Evolutionary conservation across 2,329 filamentous ascomycete species (phyloP), one percentile per base, ranked within the genome.

Genomic region (Fusarium xylarioides): DNA sequence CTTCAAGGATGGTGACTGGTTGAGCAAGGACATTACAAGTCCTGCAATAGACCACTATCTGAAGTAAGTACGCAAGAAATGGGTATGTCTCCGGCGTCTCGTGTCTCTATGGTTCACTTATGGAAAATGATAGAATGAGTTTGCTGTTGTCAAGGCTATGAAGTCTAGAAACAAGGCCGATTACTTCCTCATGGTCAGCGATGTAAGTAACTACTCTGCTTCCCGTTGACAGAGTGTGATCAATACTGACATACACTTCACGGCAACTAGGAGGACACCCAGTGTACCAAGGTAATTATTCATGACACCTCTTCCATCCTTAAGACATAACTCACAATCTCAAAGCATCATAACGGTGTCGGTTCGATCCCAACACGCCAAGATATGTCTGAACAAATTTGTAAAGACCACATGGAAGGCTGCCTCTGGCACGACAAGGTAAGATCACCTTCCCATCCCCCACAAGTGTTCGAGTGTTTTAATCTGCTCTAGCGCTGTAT

Each of bases 271-370:
- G 43, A 44, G 19, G 43, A 44, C 11, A 44, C 43, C 9, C 16
- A 44, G 23, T 44, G 23, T 26, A 19, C 43, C 9, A 44, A 26
- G 43, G 43, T 26, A 14, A 44, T 0, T 12, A 44, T 12, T 3
- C 11, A 15, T 26, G 8, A 19, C 7, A 5, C 3, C 6, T 19
- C 4, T 1, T 14, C 7, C 4, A 19, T 19, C 12, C n/a, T 6
- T 0, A 0, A 26, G 16, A 12, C 3, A 26, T 26, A 0, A 1
- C 43, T 44, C 11, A 44, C 15, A 14, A 19, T 19, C 11, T 4
- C 5, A 6, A 9, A 26, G 43, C 23, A 44, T 12, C 43, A 44
- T 7, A 4, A 19, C 11, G 43, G 43, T 4, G 43, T 44, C 11
- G 43, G 43, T 9, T 19, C 43, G 10, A 44, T 26, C 23, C 23